Conservation (phyloP, 2,329 filamentous ascomycete genomes). For the Ceratocystis diversiconidia region DNA sequence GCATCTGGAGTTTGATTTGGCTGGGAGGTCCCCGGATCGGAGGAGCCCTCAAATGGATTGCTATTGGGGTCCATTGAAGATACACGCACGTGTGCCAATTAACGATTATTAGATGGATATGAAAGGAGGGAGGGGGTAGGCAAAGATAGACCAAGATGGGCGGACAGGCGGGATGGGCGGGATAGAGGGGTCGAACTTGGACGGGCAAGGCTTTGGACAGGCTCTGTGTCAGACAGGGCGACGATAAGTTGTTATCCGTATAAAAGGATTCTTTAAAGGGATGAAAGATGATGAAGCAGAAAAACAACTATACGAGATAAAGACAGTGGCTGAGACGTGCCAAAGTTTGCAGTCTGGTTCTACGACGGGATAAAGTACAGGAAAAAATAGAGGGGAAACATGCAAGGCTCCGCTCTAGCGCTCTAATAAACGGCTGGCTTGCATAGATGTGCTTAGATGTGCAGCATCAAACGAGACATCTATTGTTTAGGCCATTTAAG, state of each 20-base stretch:
- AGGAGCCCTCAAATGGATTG: background rate
- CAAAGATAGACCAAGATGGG: background rate
- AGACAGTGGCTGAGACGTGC: background rate
- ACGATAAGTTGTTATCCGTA: background rate
- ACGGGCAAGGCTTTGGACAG: background rate
- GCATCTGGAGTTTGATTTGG: slow-evolving; percentile 29
- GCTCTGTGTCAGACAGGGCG: background rate
- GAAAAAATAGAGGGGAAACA: background rate
- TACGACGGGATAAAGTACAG: background rate
- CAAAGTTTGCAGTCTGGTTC: background rate
- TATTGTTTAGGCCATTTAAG: background rate
- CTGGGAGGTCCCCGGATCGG: slow-evolving; percentile 1
- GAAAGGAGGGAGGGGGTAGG: background rate
- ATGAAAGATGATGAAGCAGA: background rate
- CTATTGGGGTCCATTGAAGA: slow-evolving; percentile 10
- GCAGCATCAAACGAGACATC: background rate
- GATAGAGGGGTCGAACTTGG: background rate
- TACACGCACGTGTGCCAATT: background rate
- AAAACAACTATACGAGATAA: background rate
- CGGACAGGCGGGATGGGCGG: background rate
- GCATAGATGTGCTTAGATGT: background rate
- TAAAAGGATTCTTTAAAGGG: background rate
- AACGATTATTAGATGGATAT: background rate
- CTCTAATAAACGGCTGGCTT: background rate
- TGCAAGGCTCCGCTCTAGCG: background rate